Percentiles rank a stretch among this genome's conserved stretches.
Conservation (phyloP, 2,329 filamentous ascomycete genomes). For the Trichoderma sp. region DNA sequence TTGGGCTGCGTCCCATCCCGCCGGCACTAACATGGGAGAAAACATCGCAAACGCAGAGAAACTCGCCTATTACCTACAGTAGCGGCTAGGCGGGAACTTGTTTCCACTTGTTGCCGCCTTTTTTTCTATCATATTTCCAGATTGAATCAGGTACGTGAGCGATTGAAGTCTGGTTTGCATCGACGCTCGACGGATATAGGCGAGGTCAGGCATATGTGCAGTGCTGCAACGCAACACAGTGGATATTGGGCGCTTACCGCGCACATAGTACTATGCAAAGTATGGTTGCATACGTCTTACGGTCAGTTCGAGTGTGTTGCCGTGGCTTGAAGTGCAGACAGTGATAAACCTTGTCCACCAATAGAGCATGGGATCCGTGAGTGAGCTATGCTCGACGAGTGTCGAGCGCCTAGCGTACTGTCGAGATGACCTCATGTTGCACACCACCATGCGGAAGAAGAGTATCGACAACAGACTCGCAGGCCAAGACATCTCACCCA, state of each 20-base stretch:
- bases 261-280: background rate
- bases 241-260: conserved; percentile 12
- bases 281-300: conserved; percentile 12
- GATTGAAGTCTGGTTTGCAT: background rate
- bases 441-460: background rate
- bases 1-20: conserved; percentile 2
- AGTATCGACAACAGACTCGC: conserved; percentile 2
- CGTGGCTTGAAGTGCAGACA: background rate
- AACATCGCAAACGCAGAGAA: background rate
- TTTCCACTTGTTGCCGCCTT: background rate
- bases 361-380: background rate
- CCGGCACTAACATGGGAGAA: background rate
- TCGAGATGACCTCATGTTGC: conserved; percentile 12
- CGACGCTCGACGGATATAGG: background rate
- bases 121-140: background rate
- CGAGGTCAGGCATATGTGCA: background rate
- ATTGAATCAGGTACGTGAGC: background rate
- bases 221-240: background rate
- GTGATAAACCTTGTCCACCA: background rate
- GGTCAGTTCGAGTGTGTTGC: background rate
- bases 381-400: background rate
- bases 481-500: background rate
- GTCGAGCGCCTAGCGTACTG: background rate
- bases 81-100: background rate
- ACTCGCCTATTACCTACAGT: background rate